Evolutionary conservation across 306 rosid species (phyloP), one percentile per base, ranked within the genome.

Genomic region (Trichosanthes truncata): DNA sequence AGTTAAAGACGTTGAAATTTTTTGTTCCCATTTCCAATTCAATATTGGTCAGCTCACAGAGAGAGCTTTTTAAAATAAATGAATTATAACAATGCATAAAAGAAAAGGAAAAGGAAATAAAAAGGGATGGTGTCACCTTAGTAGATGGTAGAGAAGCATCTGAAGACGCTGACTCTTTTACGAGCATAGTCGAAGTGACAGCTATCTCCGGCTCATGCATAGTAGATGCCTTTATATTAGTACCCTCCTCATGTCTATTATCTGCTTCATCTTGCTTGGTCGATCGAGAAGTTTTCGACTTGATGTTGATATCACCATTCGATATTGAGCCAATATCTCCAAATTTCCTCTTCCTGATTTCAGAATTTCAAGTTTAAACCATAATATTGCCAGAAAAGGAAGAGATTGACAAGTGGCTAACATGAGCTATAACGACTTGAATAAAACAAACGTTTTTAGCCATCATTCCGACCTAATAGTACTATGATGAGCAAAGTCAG

Each of bases 321-420:
- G 85, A 83, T 79, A 79, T 31, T 65, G 75, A 57, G 59, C 88
- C 90, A 80, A 78, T 55, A 83, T 91, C 97, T 49, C 74, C 83
- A 65, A 86, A 82, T 75, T 83, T 48, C 79, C 99, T 90, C 88
- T 96, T 96, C 87, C 99, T 91, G 93, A 59, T 82, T 76, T 57
- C 33, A 71, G 63, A 85, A 77, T 69, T 46, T 75, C 72, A 78
- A 82, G 43, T 68, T 82, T 46, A 81, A 43, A 26, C 67, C n/a
- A 45, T 63, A 8, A 81, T 21, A 43, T 13, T 66, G 29, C 62
- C 18, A 18, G 48, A 57, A 31, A 62, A 49, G 45, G 60, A 25
- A 48, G 45, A 49, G 60, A 46, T 46, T 26, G 41, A 17, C 43
- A 26, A 46, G 14, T 17, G 36, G n/a, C 55, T 38, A 49, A 45